Base-by-base conservation (phyloP, 1,139 yeast genomes). In the Arxiozyma slooffiae region DNA sequence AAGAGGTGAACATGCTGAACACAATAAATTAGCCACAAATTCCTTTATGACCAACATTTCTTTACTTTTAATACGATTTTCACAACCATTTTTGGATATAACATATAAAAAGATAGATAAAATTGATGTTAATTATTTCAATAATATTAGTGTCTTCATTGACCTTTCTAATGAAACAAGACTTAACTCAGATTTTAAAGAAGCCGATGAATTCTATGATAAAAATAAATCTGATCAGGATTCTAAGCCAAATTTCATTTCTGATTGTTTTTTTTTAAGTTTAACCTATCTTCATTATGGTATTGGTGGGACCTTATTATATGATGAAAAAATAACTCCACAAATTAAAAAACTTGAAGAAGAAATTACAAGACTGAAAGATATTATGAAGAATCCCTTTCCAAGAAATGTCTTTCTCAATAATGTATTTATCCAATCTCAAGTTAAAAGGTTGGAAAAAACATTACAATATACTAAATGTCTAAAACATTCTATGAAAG, bases 261-360 rank as follows among this genome's bases (percentile, higher is more conserved):
- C 96, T 5, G 92, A 90, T 59, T 84, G 95, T 60, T 94, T 89
- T 67, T 92, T 77, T 63, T 68, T 92, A 52, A 80, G 94, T 9
- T 72, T 85, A 48, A 81, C 95, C 0, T 89, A 84, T 64, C 70
- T 88, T 51, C 90, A 92, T 58, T 94, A 85, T 67, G 99, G 97
- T 44, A 71, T 88, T 42, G 95, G 95, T 37, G 97, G 97, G 47
- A 70, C 85, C 0, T 70, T 76, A 49, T 74, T 81, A 46, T 76
- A 77, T 46, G 80, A 79, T 56, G 80, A 79, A 49, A 76, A 82
- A 52, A 63, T 81, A 41, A 75, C 78, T 52, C 64, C 68, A 18
- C 66, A 64, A 49, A 56, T 66, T 18, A 64, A 64, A 51, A 60
- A 63, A 48, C 57, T 77, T 38, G 73, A 76, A 47, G 75, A 74